Conservation (phyloP, 2,329 filamentous ascomycete species). For the Amphichorda felina region DNA sequence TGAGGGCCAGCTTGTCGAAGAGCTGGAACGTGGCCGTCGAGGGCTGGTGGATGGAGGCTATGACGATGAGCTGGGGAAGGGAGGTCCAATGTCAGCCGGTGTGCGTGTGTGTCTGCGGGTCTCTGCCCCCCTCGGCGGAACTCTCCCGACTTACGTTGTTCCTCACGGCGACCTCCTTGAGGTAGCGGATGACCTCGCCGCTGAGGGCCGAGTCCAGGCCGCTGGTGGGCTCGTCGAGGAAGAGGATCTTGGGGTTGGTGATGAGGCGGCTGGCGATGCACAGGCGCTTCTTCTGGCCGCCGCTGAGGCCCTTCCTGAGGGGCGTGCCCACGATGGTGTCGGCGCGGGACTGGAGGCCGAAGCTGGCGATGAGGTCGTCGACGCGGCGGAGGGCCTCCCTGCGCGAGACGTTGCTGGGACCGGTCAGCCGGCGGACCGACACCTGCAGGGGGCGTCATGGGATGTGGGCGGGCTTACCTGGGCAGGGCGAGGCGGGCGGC, state of each 20-base stretch:
- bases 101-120: neutral
- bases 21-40: constrained; percentile 68
- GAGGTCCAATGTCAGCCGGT: no score
- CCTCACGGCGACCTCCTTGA: constrained; percentile 51
- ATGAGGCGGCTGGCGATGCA: constrained; percentile 74
- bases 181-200: constrained; percentile 64
- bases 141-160: constrained; percentile 52
- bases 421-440: no score
- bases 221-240: constrained; percentile 75
- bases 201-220: constrained; percentile 71
- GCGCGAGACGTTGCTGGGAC: constrained; percentile 23
- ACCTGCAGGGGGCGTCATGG: no score
- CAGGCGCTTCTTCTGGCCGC: constrained; percentile 72
- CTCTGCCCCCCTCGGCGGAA: no score
- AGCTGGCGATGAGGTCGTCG: constrained; percentile 53
- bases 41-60: constrained; percentile 78
- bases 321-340: constrained; percentile 70
- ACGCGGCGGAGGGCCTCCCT: constrained; percentile 51
- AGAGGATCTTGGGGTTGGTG: constrained; percentile 68
- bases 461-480: constrained; percentile 5
- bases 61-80: constrained; percentile 53
- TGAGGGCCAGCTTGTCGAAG: constrained; percentile 67
- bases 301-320: constrained; percentile 71
- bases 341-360: constrained; percentile 60
- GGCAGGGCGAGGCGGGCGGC: constrained; percentile 51